These are phyloP conservation scores for Exophiala oligosperma DNA, from an alignment of 2,329 filamentous ascomycete genomes.

Conservation along the genomic window DNA sequence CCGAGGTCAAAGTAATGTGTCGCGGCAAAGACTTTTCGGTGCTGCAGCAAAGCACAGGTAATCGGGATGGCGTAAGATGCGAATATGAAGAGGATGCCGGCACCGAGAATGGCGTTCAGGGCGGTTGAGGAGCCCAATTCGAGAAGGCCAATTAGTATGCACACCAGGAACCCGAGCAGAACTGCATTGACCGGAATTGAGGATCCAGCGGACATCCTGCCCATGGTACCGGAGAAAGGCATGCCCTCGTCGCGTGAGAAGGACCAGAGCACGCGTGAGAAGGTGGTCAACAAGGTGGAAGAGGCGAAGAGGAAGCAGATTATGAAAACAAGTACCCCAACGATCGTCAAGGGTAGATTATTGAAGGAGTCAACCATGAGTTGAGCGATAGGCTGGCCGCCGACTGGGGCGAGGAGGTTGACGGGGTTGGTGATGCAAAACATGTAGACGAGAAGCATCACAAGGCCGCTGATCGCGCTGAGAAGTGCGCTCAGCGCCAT, in stretches of 20 bases:
- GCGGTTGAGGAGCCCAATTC: slow-evolving; percentile 1
- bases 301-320: not conserved
- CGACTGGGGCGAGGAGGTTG: slow-evolving; percentile 2
- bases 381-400: slow-evolving; percentile 10
- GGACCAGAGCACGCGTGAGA: slow-evolving; percentile 15
- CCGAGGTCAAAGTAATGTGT: slow-evolving; percentile 37
- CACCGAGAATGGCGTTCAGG: slow-evolving; percentile 9
- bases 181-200: slow-evolving; percentile 5
- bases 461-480: slow-evolving; percentile 5
- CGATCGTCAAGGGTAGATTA: not conserved
- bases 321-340: not conserved
- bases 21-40: slow-evolving; percentile 22
- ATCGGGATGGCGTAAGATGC: not conserved
- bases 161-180: not conserved
- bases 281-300: not conserved
- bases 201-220: not conserved
- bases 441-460: slow-evolving; percentile 20
- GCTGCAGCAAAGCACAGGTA: slow-evolving; percentile 40
- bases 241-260: slow-evolving; percentile 5
- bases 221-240: not conserved
- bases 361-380: slow-evolving; percentile 3
- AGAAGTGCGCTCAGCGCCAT: slow-evolving; percentile 6
- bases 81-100: slow-evolving; percentile 7
- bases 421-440: slow-evolving; percentile 13
- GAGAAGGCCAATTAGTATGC: not conserved